These are phyloP conservation scores for Ananas comosus DNA, from an alignment of 176 grass and related monocot species.

Conservation along the genomic window DNA sequence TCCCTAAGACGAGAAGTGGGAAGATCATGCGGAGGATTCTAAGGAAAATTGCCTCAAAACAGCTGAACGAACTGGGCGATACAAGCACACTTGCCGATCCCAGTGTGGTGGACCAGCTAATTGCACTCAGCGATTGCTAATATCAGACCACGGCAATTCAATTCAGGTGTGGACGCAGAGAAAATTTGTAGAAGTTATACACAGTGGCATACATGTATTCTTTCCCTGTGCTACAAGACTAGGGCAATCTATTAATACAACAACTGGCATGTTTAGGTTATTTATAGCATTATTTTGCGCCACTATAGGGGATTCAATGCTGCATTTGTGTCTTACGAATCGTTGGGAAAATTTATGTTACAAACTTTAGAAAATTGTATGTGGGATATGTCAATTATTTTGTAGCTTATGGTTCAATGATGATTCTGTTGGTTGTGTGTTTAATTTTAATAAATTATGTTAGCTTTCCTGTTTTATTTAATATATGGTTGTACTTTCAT, in stretches of 20 bases:
- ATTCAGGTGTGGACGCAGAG: neutral
- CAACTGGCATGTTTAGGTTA: neutral
- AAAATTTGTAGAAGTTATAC: neutral
- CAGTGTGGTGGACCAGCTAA: conserved; percentile 67
- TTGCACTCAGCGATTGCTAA: conserved; percentile 50
- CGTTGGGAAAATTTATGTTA: no score
- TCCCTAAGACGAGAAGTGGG: conserved; percentile 87
- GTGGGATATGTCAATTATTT: no score
- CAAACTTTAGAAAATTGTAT: no score
- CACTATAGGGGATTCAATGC: no score
- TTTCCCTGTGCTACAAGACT: neutral
- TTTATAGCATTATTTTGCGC: neutral
- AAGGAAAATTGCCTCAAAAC: conserved; percentile 78
- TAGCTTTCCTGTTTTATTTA: no score
- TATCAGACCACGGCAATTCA: neutral
- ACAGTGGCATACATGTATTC: neutral
- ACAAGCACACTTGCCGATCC: conserved; percentile 97
- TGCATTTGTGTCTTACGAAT: no score
- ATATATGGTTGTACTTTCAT: no score
- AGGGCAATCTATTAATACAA: neutral
- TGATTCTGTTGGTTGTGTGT: no score
- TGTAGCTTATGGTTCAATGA: no score
- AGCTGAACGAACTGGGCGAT: conserved; percentile 83
- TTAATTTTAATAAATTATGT: no score
- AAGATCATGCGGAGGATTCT: conserved; percentile 98